Evolutionary conservation across 108 stramenopile species (phyloP), one percentile per base, ranked within the genome.

Genomic region (Pseudonitzschia multiseries): DNA sequence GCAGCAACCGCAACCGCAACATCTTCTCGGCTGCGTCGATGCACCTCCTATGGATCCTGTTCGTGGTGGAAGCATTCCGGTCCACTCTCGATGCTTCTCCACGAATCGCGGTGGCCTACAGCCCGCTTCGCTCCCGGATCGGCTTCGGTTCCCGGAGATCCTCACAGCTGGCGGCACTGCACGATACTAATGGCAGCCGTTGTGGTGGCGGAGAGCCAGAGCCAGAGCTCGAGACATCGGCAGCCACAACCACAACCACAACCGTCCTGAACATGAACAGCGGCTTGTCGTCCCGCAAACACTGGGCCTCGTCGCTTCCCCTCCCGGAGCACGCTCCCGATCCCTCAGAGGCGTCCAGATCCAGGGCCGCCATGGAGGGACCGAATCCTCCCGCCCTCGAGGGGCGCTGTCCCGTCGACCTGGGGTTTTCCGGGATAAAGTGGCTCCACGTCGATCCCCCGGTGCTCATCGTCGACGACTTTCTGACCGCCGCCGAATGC

Each of bases 381-480:
- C 17, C 57, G 0, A 27, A 59, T 31, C 57, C 57, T 6, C 27
- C 57, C 14, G 57, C 57, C 27, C n/a, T 59, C 14, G 57, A 24
- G 0, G 57, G 57, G 0, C 0, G 57, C 14, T 24, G 21, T 27
- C 0, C 8, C n/a, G 29, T 59, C 27, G n/a, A 59, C 29, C 29
- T 59, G 20, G n/a, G 6, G 0, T 59, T 31, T 59, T 6, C 0
- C 29, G 0, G 0, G 15, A 22, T 59, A 0, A 0, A 27, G n/a
- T 59, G 57, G 57, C 29, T 59, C 14, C 64, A 65, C 21, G 64
- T 65, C 0, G 64, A 65, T 65, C 64, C 64, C 24, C 64, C 64
- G 10, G 64, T 65, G 13, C 29, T 65, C 14, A 18, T 65, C 0
- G 24, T 65, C 2, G 64, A 65, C 33, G 0, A 65, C 33, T 65